Conservation (phyloP, 176 grass and related monocot genomes). For the Musa schizocarpa region DNA sequence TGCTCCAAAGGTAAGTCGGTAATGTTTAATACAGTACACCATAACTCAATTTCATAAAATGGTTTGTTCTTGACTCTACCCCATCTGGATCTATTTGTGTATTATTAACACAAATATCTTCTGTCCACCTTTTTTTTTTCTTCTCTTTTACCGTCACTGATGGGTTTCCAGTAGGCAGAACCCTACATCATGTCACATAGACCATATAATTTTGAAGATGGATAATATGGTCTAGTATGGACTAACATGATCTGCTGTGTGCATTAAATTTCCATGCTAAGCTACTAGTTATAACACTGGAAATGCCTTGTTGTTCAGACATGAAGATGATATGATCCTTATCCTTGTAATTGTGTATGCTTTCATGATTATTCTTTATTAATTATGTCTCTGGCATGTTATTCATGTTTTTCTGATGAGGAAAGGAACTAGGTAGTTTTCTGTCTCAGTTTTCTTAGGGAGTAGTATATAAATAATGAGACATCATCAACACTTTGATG, state of each 20-base stretch:
- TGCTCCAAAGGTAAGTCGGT: slow-evolving; percentile 66
- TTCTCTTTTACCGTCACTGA: too few species aligned
- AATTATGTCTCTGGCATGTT: neutral
- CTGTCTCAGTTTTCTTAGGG: neutral
- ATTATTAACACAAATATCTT: too few species aligned
- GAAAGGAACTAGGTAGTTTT: neutral
- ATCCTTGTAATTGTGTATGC: neutral
- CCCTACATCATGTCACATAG: too few species aligned
- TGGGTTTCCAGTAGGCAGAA: too few species aligned
- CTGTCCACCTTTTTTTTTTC: too few species aligned
- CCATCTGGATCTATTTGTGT: too few species aligned
- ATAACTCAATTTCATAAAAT: too few species aligned
- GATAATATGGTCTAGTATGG: too few species aligned
- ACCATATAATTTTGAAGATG: too few species aligned
- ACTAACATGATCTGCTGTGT: neutral
- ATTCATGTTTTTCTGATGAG: neutral
- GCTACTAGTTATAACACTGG: neutral
- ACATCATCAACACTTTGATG: neutral
- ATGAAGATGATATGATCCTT: neutral
- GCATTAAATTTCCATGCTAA: neutral
- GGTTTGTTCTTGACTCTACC: neutral
- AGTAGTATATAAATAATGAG: neutral
- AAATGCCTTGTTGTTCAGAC: neutral
- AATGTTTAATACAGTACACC: neutral
- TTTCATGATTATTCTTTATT: neutral